Conservation (phyloP, 495 filamentous ascomycete species). For the Pseudevernia furfuracea region DNA sequence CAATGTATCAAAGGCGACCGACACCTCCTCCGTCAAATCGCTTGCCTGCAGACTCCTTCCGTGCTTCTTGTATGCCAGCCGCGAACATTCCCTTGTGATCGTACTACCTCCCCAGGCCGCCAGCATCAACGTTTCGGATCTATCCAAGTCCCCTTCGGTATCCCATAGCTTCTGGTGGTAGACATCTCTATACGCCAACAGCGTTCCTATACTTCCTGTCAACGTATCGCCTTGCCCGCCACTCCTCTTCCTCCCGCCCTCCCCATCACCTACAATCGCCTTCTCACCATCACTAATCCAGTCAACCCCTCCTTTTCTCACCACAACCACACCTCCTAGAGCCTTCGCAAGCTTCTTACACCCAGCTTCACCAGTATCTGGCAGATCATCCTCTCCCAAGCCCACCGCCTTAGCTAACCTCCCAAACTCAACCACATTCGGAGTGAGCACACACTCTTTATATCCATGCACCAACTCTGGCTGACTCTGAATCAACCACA, state of each 20-base stretch:
- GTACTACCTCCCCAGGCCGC: slow-evolving; percentile 80
- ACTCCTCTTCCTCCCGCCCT: slow-evolving; percentile 79
- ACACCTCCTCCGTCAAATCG: slow-evolving; percentile 88
- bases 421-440: slow-evolving; percentile 89
- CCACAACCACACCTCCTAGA: slow-evolving; percentile 79
- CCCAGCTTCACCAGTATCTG: slow-evolving; percentile 30
- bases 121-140: slow-evolving; percentile 60
- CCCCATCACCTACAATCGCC: slow-evolving; percentile 63
- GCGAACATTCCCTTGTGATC: slow-evolving; percentile 85
- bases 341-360: slow-evolving; percentile 68
- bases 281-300: slow-evolving; percentile 74
- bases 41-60: slow-evolving; percentile 88
- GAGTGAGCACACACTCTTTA: slow-evolving; percentile 79
- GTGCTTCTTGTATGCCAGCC: slow-evolving; percentile 76
- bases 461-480: slow-evolving; percentile 77
- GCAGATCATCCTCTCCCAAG: slow-evolving; percentile 46
- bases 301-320: slow-evolving; percentile 85
- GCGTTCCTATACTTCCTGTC: slow-evolving; percentile 79
- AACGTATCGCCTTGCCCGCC: slow-evolving; percentile 95
- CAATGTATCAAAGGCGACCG: slow-evolving; percentile 69
- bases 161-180: slow-evolving; percentile 82
- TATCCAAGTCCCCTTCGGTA: slow-evolving; percentile 39
- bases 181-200: slow-evolving; percentile 78
- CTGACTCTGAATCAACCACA: slow-evolving; percentile 64
- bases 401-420: slow-evolving; percentile 65